Evolutionary conservation across 1,139 yeast genomes (phyloP).

Genomic region (Diutina neorugosa): DNA sequence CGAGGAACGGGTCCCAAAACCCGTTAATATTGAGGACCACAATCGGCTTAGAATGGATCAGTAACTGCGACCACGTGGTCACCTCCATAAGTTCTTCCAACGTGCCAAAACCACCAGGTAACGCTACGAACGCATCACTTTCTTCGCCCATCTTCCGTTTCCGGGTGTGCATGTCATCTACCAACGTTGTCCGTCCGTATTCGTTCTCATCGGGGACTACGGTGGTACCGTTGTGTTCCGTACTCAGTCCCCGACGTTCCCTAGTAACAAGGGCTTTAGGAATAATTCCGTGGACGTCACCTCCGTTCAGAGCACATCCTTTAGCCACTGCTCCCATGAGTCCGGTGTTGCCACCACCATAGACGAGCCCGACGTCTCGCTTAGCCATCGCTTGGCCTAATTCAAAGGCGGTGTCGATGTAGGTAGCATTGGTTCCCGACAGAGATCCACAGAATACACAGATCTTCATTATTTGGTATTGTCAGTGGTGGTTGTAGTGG

Average conservation of each 20-base stretch:
- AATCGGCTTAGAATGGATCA: slow-evolving; percentile 74
- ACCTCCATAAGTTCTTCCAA: slow-evolving; percentile 85
- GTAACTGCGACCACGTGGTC: slow-evolving; percentile 83
- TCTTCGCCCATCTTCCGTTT: slow-evolving; percentile 79
- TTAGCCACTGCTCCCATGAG: slow-evolving; percentile 82
- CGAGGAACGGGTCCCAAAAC: slow-evolving; percentile 60
- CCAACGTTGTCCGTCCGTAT: slow-evolving; percentile 73
- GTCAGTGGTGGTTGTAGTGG: neutral
- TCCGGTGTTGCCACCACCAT: slow-evolving; percentile 88
- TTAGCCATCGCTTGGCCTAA: slow-evolving; percentile 51
- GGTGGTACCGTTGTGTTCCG: slow-evolving; percentile 41
- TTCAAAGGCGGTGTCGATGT: slow-evolving; percentile 39
- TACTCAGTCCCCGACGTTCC: slow-evolving; percentile 43
- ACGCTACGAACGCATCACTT: slow-evolving; percentile 77
- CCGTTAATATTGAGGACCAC: slow-evolving; percentile 71
- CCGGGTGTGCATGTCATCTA: slow-evolving; percentile 83
- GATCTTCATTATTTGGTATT: slow-evolving; percentile 12
- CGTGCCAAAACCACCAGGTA: slow-evolving; percentile 92
- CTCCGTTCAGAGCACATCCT: slow-evolving; percentile 52
- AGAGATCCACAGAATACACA: slow-evolving; percentile 88
- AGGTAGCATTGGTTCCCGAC: slow-evolving; percentile 45
- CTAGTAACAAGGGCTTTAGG: slow-evolving; percentile 72
- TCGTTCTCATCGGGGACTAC: slow-evolving; percentile 49
- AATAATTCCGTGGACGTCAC: slow-evolving; percentile 76
- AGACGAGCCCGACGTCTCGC: slow-evolving; percentile 64